These are phyloP conservation scores for Grigorovia humatica DNA, from an alignment of 805 yeast genomes.

Conservation along the genomic window DNA sequence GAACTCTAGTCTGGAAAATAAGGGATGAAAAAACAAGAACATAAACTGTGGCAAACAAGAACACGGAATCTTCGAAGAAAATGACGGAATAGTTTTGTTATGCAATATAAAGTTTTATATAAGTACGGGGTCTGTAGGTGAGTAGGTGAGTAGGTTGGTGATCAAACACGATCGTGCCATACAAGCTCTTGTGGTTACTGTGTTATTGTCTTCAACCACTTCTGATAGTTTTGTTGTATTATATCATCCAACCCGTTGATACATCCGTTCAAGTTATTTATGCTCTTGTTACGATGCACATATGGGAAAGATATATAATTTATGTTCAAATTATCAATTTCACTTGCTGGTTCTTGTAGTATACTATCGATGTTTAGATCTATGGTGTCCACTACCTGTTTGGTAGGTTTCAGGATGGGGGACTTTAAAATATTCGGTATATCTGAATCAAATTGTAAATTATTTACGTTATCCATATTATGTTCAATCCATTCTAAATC, in stretches of 20 bases:
- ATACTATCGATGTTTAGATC: not conserved
- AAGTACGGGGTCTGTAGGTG: not conserved
- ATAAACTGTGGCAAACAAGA: not conserved
- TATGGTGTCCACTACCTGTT: not conserved
- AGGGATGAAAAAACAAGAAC: not conserved
- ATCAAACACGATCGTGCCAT: too few species aligned
- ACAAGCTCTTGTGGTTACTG: not conserved
- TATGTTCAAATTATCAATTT: not conserved
- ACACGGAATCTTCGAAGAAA: not conserved
- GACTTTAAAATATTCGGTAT: not conserved
- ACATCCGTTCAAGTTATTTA: not conserved
- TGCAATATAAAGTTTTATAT: not conserved
- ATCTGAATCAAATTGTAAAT: not conserved
- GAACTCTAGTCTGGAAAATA: not conserved
- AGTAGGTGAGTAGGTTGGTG: too few species aligned
- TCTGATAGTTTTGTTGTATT: not conserved
- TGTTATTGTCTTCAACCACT: not conserved
- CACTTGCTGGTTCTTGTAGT: not conserved
- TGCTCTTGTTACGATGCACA: slow-evolving; percentile 6
- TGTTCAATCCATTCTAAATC: not conserved
- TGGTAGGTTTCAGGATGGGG: not conserved
- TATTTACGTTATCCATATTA: not conserved
- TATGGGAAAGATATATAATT: slow-evolving; percentile 13
- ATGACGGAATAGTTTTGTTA: not conserved
- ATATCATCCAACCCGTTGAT: not conserved